Percentiles rank a stretch among this genome's conserved stretches.
Conservation (phyloP, 768 basidiomycete species). For the Termitomyces titanicus region DNA sequence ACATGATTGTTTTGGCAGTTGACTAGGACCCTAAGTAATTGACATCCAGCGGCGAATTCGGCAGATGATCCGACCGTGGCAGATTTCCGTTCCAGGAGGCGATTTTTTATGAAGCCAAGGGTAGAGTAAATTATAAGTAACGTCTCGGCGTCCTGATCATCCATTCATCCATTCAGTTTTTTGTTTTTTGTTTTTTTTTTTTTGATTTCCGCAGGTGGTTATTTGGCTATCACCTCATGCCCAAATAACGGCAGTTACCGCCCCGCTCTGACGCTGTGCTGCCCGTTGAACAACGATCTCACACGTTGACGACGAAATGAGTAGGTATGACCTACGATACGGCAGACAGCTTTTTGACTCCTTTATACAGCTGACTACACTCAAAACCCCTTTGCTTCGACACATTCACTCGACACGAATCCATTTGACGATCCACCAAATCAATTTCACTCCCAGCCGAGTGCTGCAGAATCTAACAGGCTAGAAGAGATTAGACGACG, state of each 20-base stretch:
- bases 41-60: not conserved
- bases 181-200: too few relatives aligned
- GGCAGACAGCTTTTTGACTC: not conserved
- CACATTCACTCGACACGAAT: constrained; percentile 81
- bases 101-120: not conserved
- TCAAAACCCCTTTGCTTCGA: constrained; percentile 83
- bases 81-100: not conserved
- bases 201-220: too few relatives aligned
- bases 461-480: constrained; percentile 34
- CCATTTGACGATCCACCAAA: constrained; percentile 84
- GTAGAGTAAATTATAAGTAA: too few relatives aligned
- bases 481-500: constrained; percentile 69
- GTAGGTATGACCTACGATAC: not conserved
- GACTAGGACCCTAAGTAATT: not conserved
- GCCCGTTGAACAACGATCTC: constrained; percentile 3
- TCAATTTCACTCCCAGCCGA: constrained; percentile 22
- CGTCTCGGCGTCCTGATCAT: not conserved
- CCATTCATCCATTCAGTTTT: not conserved
- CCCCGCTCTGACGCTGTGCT: not conserved
- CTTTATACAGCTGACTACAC: constrained; percentile 31
- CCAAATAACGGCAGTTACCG: constrained; percentile 22
- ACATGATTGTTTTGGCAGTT: constrained; percentile 1
- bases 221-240: constrained; percentile 10
- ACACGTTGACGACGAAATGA: constrained; percentile 17
- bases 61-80: not conserved